Conservation (phyloP, 2,329 filamentous ascomycete species). For the Chalara sp. region DNA sequence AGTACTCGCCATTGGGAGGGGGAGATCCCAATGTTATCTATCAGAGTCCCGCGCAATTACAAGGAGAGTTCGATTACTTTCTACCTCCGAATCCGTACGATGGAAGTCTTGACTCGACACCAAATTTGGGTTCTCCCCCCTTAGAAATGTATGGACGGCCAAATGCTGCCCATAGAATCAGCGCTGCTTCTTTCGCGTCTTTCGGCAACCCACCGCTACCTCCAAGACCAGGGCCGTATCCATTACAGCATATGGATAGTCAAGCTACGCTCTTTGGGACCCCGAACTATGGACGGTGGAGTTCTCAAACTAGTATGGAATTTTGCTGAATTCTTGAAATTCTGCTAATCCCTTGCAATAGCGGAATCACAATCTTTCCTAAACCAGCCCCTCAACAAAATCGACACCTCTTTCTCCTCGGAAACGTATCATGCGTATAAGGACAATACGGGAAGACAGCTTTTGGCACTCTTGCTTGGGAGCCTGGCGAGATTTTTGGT, state of each 20-base stretch:
- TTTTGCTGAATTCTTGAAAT: not conserved
- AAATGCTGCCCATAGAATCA: not conserved
- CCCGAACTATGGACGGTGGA: not conserved
- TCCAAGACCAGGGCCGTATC: not conserved
- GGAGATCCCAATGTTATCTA: not conserved
- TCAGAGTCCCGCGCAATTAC: no score
- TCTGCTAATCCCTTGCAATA: not conserved
- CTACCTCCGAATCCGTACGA: not conserved
- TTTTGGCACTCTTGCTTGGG: constrained; percentile 18
- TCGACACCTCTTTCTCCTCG: not conserved
- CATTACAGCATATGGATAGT: not conserved
- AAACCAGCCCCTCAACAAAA: not conserved
- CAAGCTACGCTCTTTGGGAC: not conserved
- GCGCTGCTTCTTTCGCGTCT: not conserved
- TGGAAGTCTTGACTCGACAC: not conserved
- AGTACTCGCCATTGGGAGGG: not conserved
- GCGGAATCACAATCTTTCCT: not conserved
- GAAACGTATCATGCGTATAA: not conserved
- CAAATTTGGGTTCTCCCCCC: not conserved
- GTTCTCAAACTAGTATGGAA: not conserved
- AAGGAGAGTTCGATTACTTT: no score
- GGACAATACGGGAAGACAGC: constrained; percentile 16
- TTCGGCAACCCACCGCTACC: not conserved
- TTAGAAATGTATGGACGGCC: not conserved
- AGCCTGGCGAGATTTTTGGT: constrained; percentile 16